phyloP scores from a whole-genome alignment of 1,284 basidiomycete species.

The Cutaneotrichosporon mucoides region DNA sequence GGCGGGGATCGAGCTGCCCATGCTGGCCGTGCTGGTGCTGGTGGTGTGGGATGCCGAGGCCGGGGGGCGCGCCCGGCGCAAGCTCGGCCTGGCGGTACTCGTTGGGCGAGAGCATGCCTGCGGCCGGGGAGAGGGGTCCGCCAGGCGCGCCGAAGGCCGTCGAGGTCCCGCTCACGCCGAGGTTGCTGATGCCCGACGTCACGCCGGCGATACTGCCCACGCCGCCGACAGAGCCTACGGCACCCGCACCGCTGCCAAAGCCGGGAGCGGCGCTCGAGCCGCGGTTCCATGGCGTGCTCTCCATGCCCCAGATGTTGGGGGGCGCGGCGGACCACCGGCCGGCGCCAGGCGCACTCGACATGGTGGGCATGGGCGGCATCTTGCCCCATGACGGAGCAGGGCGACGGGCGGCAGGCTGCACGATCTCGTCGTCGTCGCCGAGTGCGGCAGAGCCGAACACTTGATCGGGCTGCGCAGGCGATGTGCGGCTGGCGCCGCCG shows the following conservation, averaged over 20 bases:
- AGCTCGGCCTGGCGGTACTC: background rate
- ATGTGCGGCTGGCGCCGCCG: constrained; percentile 5
- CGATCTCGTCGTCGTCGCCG: constrained; percentile 39
- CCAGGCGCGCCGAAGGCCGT: background rate
- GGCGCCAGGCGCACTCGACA: constrained; percentile 25
- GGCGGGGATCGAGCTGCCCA: background rate
- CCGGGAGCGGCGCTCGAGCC: background rate
- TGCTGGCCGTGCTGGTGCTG: background rate
- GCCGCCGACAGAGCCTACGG: background rate
- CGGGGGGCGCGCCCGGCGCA: background rate
- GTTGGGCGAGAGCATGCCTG: background rate
- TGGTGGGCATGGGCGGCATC: constrained; percentile 3
- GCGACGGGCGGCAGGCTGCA: constrained; percentile 26
- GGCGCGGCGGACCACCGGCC: constrained; percentile 37
- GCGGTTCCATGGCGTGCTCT: background rate
- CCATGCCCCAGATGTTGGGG: constrained; percentile 17
- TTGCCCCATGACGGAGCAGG: constrained; percentile 18
- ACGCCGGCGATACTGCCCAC: background rate
- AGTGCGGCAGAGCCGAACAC: constrained; percentile 41
- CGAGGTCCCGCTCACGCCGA: background rate
- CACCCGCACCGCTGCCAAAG: too few relatives aligned
- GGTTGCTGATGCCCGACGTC: background rate
- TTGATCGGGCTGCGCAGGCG: constrained; percentile 30
- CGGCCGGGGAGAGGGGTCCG: background rate
- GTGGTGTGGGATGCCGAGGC: background rate